A percentile compares a stretch with the other conserved stretches of the same genome.
These are phyloP conservation scores for Taxawa tesnikishii DNA, from an alignment of 2,329 filamentous ascomycete species.

Conservation along the genomic window DNA sequence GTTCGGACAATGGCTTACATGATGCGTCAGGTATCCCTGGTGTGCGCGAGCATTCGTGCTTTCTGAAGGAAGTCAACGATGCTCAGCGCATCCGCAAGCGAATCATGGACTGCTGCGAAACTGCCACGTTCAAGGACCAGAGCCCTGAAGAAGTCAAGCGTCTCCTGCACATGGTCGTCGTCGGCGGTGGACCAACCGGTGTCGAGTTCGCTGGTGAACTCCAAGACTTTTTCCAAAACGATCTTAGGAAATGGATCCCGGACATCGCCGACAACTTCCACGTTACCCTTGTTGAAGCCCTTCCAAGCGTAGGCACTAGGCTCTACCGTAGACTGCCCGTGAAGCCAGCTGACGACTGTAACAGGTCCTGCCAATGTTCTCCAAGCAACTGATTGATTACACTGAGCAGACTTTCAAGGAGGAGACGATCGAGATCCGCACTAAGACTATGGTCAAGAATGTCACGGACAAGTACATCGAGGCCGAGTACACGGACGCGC, in stretches of 20 bases:
- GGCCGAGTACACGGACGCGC: slow-evolving; percentile 68
- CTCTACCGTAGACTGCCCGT: background rate
- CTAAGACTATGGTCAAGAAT: slow-evolving; percentile 98
- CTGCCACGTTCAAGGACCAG: slow-evolving; percentile 96
- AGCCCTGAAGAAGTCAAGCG: slow-evolving; percentile 76
- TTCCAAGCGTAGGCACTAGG: slow-evolving; percentile 56
- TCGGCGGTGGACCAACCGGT: slow-evolving; percentile 80
- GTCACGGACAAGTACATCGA: slow-evolving; percentile 89
- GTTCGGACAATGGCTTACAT: background rate
- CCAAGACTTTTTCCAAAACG: slow-evolving; percentile 96
- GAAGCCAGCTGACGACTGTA: slow-evolving; percentile 4
- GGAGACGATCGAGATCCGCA: slow-evolving; percentile 93
- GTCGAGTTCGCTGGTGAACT: slow-evolving; percentile 98
- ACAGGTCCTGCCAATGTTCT: slow-evolving; percentile 82
- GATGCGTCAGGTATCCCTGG: slow-evolving; percentile 59
- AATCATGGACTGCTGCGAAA: slow-evolving; percentile 99
- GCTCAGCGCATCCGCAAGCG: slow-evolving; percentile 94
- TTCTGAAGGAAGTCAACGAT: slow-evolving; percentile 96
- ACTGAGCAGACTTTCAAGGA: slow-evolving; percentile 98
- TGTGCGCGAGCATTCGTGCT: slow-evolving; percentile 89
- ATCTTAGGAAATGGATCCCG: slow-evolving; percentile 95
- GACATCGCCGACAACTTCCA: slow-evolving; percentile 92
- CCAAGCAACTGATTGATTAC: slow-evolving; percentile 98
- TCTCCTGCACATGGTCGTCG: slow-evolving; percentile 89
- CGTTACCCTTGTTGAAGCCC: slow-evolving; percentile 91